Base-by-base conservation (phyloP, 169 alveolate genomes). In the Plasmodium inui region DNA sequence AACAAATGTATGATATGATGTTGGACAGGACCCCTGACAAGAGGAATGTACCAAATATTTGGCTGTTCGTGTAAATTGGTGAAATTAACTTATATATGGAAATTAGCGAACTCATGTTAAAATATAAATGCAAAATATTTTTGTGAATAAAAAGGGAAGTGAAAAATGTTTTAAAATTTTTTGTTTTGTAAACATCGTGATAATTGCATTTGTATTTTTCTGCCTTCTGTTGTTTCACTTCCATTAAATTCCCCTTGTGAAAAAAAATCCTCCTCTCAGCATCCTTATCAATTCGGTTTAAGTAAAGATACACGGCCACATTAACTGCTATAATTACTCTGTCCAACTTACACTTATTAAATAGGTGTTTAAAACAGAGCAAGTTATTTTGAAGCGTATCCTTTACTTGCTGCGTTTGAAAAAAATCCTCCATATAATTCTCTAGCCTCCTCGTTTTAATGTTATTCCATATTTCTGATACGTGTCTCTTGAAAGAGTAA, bases 161-260 rank as follows among this genome's bases (percentile, higher is more conserved):
- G 37, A 89, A 79, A 26, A 89, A 80, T 19, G 94, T 89, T 89
- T 89, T 89, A 89, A 78, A 89, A 89, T 89, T 89, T 80, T 67
- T 89, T 78, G 82, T 89, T 78, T 79, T 89, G 55, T 89, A 89
- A 34, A 89, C 37, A 79, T 89, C 94, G 82, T 78, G 22, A 79
- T 89, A 89, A 89, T 89, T 89, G 61, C 94, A 89, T 89, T 89
- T 79, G 50, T 89, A 89, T 39, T 89, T 89, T 89, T 79, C 94
- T n/a, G 82, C 70, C 72, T 57, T 89, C 26, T 89, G 94, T 73
- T 89, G 83, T 61, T 89, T 61, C 50, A 41, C 89, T 37, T 89
- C 70, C 71, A 88, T n/a, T 34, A 88, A 78, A 79, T 44, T 89
- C n/a, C 94, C 94, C 32, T 89, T 89, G 82, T 57, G 53, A 89